Evolutionary conservation across 2,329 filamentous ascomycete genomes (phyloP).

Genomic region (Scytalidium sp.): DNA sequence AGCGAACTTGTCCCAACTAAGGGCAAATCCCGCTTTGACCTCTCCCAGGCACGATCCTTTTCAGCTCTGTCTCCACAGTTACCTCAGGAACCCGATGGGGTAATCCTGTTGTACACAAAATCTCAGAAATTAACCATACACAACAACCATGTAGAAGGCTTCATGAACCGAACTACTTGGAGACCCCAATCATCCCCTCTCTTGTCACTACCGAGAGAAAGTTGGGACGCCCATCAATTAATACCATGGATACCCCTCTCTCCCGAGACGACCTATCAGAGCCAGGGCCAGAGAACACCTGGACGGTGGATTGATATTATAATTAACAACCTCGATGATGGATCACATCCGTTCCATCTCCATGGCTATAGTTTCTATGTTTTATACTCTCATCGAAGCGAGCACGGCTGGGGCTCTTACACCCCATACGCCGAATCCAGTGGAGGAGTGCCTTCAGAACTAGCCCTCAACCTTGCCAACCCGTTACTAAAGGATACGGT

Average conservation of each 20-base stretch:
- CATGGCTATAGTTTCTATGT: conserved; percentile 18
- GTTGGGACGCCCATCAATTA: conserved; percentile 40
- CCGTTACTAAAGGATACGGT: conserved; percentile 29
- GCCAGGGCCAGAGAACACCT: too few relatives aligned
- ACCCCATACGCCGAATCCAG: conserved; percentile 22
- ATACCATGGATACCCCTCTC: conserved; percentile 29
- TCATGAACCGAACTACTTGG: conserved; percentile 46
- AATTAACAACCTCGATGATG: conserved; percentile 48
- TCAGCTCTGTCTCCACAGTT: conserved; percentile 8
- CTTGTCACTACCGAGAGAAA: conserved; percentile 26
- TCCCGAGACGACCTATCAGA: conserved; percentile 9
- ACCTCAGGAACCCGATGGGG: conserved; percentile 31
- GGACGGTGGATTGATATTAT: conserved; percentile 48
- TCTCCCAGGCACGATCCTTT: conserved; percentile 12
- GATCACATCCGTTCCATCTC: conserved; percentile 46
- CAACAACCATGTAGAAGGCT: conserved; percentile 40
- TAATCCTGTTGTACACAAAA: conserved; percentile 42
- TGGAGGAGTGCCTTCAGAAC: not conserved
- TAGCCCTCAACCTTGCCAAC: not conserved
- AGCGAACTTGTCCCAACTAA: conserved; percentile 5
- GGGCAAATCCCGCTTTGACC: conserved; percentile 11
- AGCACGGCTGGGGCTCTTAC: conserved; percentile 17
- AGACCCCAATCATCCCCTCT: conserved; percentile 33
- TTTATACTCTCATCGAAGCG: conserved; percentile 10
- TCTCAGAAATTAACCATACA: conserved; percentile 40